Percentiles rank a stretch among this genome's conserved stretches.
phyloP scores from a whole-genome alignment of 2,329 filamentous ascomycete genomes.

The Botrytis cinerea region DNA sequence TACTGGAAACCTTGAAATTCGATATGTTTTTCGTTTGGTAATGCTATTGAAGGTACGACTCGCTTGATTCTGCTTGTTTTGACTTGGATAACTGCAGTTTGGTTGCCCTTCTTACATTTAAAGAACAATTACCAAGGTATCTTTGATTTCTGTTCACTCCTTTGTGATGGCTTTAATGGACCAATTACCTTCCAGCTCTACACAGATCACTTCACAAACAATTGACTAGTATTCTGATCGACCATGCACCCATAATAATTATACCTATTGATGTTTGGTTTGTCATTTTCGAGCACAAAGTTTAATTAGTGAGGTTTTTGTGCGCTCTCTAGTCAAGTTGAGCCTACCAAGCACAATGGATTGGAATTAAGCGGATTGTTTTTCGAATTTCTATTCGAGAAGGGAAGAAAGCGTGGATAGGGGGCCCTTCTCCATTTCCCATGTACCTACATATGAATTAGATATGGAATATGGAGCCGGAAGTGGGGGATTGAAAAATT shows the following conservation, averaged over 20 bases:
- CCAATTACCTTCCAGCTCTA: neutral
- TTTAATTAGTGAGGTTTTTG: neutral
- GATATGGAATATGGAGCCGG: neutral
- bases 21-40: neutral
- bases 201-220: neutral
- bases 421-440: neutral
- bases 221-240: neutral
- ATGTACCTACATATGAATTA: neutral
- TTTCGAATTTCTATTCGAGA: neutral
- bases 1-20: neutral
- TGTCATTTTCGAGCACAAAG: neutral
- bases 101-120: neutral
- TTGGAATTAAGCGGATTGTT: neutral
- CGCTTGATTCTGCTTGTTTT: no score
- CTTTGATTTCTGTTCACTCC: neutral
- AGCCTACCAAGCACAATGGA: neutral
- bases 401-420: neutral
- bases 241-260: neutral
- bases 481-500: neutral
- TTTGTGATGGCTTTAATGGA: neutral
- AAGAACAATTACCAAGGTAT: neutral
- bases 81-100: neutral
- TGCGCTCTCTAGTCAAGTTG: neutral
- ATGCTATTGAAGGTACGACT: neutral
- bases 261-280: neutral